Evolutionary conservation across 352 stramenopile species (phyloP).

Genomic region (Pythium diclinum): DNA sequence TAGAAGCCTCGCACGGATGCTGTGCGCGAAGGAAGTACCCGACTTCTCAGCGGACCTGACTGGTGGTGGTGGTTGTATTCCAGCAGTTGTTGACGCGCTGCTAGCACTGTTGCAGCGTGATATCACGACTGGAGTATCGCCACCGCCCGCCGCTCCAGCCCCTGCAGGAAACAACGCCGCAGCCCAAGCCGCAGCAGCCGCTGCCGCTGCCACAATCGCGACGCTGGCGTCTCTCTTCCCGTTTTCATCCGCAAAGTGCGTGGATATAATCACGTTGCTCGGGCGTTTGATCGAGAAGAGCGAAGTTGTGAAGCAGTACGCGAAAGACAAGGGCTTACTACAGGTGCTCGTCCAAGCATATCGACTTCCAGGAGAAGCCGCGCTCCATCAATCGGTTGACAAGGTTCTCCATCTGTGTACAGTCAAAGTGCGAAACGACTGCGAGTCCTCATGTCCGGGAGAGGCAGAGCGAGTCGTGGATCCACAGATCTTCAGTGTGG

Average conservation of each 20-base stretch:
- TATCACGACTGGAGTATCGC: slow-evolving; percentile 21
- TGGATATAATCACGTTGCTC: slow-evolving; percentile 41
- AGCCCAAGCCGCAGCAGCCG: slow-evolving; percentile 19
- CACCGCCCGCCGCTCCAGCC: slow-evolving; percentile 16
- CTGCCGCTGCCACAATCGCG: slow-evolving; percentile 25
- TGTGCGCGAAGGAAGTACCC: slow-evolving; percentile 30
- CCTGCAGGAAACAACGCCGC: slow-evolving; percentile 13
- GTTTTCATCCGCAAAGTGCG: slow-evolving; percentile 31
- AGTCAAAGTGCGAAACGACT: neutral
- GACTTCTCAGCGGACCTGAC: slow-evolving; percentile 12
- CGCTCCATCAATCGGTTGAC: slow-evolving; percentile 51
- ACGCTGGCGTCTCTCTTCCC: slow-evolving; percentile 29
- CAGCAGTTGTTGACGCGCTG: slow-evolving; percentile 35
- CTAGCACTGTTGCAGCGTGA: slow-evolving; percentile 42
- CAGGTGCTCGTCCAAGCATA: slow-evolving; percentile 43
- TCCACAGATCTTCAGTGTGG: slow-evolving; percentile 25
- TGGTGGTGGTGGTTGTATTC: slow-evolving; percentile 15
- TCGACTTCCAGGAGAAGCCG: slow-evolving; percentile 28
- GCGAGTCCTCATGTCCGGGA: neutral
- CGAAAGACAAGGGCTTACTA: slow-evolving; percentile 36
- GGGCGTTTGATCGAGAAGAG: slow-evolving; percentile 49
- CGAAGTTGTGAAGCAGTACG: slow-evolving; percentile 36
- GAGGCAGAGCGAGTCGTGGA: slow-evolving; percentile 8
- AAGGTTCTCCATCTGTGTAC: slow-evolving; percentile 57
- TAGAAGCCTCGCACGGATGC: slow-evolving; percentile 35